Conservation (phyloP, 1,284 basidiomycete species). For the Moesziomyces sp. region DNA sequence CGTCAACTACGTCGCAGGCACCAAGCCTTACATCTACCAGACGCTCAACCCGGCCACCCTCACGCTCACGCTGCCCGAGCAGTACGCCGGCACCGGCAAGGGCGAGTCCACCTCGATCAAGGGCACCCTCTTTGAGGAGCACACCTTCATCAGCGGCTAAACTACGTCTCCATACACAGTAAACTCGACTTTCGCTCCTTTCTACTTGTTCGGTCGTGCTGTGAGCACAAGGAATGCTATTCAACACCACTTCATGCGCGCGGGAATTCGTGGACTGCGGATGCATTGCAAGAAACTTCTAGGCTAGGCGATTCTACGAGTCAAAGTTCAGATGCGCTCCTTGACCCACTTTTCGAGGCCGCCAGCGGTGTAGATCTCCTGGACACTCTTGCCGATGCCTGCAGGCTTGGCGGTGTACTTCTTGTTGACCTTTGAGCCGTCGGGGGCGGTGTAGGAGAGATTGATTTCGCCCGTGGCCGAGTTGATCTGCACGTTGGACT, state of each 20-base stretch:
- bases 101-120: slow-evolving; percentile 70
- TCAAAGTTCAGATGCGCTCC: slow-evolving; percentile 41
- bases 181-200: no score
- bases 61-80: slow-evolving; percentile 74
- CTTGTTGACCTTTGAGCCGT: slow-evolving; percentile 24
- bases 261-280: background rate
- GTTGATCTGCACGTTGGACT: slow-evolving; percentile 42
- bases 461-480: slow-evolving; percentile 44
- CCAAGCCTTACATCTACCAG: slow-evolving; percentile 93
- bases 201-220: no score
- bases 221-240: no score
- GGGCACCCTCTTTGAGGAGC: slow-evolving; percentile 85
- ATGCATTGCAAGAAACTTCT: background rate
- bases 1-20: slow-evolving; percentile 88
- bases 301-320: background rate
- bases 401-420: slow-evolving; percentile 59
- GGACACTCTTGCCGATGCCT: slow-evolving; percentile 63
- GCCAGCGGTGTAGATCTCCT: slow-evolving; percentile 66
- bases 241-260: background rate
- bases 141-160: slow-evolving; percentile 78
- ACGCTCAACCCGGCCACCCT: slow-evolving; percentile 83
- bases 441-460: slow-evolving; percentile 12
- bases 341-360: slow-evolving; percentile 66
- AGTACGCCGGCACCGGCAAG: slow-evolving; percentile 22
- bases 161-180: background rate